Evolutionary conservation across 805 yeast species (phyloP), one percentile per base, ranked within the genome.

Genomic region (Ogataea pini): DNA sequence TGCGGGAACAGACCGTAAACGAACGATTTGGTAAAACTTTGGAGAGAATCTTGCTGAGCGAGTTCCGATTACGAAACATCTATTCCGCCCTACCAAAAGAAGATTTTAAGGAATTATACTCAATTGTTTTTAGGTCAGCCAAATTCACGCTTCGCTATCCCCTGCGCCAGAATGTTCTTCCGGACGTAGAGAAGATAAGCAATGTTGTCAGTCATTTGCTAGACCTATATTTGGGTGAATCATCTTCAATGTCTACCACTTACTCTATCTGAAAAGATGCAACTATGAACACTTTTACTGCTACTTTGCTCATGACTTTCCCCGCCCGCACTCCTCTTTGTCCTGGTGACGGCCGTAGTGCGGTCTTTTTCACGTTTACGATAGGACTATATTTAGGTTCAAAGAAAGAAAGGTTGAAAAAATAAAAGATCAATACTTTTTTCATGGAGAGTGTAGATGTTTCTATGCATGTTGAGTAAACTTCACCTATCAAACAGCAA

Each of bases 131-230:
- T 47, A 61, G 63, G 42, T 65, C 75, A 0, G 63, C 73, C 3
- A 70, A 69, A 47, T 73, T 72, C 47, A 63, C 73, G 7, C 63
- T 70, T 34, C 57, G 76, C 34, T 47, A 57, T 2, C 63, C 59
- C 13, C 41, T 55, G 7, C 52, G 46, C 24, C 43, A 27, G 28
- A 33, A 46, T 43, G 8, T 49, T 46, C 32, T 57, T 48, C 52
- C 70, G 4, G 50, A 66, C 13, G 56, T 67, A 34, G 71, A 67
- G 28, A 44, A 56, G 20, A 47, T 72, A 20, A 70, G 67, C 52
- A 67, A 67, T 34, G 63, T 68, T 3, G 72, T 73, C 2, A 70
- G 64, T 41, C 63, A 66, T 1, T 44, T 69, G 16, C 58, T 70
- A 31, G 63, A 59, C 39, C 49, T 71, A 13, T 67, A 69, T 16